Conservation (phyloP, 2,329 filamentous ascomycete species). For the Emergomyces africanus region DNA sequence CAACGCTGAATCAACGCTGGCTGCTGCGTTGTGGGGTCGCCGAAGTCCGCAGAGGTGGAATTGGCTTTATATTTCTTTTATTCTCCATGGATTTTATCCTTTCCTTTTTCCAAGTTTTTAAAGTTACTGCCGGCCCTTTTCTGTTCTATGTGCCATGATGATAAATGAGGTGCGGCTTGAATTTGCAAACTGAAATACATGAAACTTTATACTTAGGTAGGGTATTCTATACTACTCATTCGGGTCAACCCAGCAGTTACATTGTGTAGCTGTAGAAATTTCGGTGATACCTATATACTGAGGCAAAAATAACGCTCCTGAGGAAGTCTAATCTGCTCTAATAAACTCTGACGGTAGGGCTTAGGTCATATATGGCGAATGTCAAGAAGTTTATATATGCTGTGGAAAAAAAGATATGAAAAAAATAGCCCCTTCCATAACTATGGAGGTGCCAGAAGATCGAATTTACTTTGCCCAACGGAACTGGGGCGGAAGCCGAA, state of each 20-base stretch:
- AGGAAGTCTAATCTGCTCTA: too few relatives aligned
- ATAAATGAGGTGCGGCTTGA: too few relatives aligned
- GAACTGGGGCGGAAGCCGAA: background rate
- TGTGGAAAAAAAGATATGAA: too few relatives aligned
- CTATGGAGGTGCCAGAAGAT: background rate
- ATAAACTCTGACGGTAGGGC: background rate
- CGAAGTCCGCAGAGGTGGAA: background rate
- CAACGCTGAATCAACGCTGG: background rate
- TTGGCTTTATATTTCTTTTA: background rate
- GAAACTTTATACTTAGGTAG: too few relatives aligned
- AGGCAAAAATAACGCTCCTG: too few relatives aligned
- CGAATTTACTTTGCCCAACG: background rate
- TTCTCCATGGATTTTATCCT: background rate
- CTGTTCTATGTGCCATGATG: background rate
- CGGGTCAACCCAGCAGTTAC: background rate
- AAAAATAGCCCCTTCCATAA: background rate
- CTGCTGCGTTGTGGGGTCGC: background rate
- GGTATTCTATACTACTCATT: background rate
- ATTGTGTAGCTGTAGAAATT: too few relatives aligned
- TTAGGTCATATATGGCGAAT: background rate
- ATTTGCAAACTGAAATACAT: background rate
- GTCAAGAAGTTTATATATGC: background rate
- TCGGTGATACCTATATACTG: too few relatives aligned
- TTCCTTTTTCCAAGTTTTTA: background rate
- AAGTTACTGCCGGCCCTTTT: background rate